phyloP scores from a whole-genome alignment of 805 yeast species.

The Cyberlindnera sargentensis region DNA sequence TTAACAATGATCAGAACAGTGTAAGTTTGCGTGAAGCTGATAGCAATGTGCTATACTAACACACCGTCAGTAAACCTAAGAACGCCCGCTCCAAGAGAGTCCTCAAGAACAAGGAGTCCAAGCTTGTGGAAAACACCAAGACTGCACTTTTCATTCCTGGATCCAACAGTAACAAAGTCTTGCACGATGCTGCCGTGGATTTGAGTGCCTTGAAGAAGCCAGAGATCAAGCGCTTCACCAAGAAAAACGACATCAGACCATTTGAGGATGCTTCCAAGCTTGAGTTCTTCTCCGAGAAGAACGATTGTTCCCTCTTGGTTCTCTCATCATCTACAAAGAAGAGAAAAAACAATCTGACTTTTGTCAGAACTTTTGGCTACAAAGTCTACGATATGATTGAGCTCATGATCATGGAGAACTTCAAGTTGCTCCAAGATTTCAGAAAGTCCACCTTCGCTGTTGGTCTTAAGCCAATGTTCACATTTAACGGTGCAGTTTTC shows the following conservation, averaged over 20 bases:
- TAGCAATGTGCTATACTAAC: constrained; percentile 11
- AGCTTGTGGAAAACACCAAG: constrained; percentile 83
- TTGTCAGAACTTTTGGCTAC: constrained; percentile 83
- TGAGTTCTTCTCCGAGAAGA: constrained; percentile 93
- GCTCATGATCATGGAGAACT: constrained; percentile 61
- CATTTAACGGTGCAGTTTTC: constrained; percentile 87
- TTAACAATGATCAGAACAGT: constrained; percentile 28
- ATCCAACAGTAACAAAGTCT: constrained; percentile 62
- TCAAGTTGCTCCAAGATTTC: constrained; percentile 74
- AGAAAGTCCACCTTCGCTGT: constrained; percentile 71
- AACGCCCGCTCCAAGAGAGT: constrained; percentile 96
- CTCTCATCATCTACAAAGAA: constrained; percentile 78
- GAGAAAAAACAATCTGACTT: constrained; percentile 86
- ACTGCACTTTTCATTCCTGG: constrained; percentile 91
- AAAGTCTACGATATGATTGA: constrained; percentile 94
- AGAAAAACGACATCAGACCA: constrained; percentile 85
- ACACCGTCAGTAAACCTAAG: constrained; percentile 60
- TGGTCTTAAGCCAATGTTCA: constrained; percentile 91
- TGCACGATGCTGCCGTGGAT: constrained; percentile 88
- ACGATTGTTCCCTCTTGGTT: constrained; percentile 81
- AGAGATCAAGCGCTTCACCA: constrained; percentile 73
- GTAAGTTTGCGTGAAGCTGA: constrained; percentile 18
- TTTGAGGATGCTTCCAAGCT: constrained; percentile 82
- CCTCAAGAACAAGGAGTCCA: constrained; percentile 79
- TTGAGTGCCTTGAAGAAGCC: constrained; percentile 89